A percentile compares a stretch with the other conserved stretches of the same genome.
Evolutionary conservation across 371 early-diverging fungal genomes (phyloP).

Genomic region (Mucor racemosus): DNA sequence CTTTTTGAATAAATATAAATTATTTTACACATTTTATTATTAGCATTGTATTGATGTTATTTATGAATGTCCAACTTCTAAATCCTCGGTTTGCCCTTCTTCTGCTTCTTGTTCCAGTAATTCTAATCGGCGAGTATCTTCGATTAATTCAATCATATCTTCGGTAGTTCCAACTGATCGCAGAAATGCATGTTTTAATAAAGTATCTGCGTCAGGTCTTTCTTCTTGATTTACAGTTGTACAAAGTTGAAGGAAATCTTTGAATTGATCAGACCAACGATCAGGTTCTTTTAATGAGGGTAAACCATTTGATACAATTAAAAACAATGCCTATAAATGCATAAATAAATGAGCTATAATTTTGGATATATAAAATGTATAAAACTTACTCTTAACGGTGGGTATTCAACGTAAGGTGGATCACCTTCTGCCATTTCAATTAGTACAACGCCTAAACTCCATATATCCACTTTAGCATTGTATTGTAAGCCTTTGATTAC

Average conservation of each 20-base stretch:
- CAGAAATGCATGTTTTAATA: conserved; percentile 51
- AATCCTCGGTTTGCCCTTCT: conserved; percentile 26
- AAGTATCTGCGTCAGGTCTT: conserved; percentile 50
- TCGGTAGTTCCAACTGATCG: conserved; percentile 34
- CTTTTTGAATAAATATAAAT: conserved; percentile 4
- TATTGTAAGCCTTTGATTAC: conserved; percentile 81
- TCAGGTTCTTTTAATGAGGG: conserved; percentile 60
- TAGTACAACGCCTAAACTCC: conserved; percentile 85
- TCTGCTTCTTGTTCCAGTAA: conserved; percentile 33
- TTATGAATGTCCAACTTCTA: conserved; percentile 23
- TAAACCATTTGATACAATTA: conserved; percentile 67
- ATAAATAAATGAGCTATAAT: too few relatives aligned
- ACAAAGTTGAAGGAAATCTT: conserved; percentile 58
- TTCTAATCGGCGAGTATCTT: conserved; percentile 38
- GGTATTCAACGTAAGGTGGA: conserved; percentile 75
- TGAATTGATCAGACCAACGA: conserved; percentile 55
- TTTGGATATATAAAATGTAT: too few relatives aligned
- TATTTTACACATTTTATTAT: conserved; percentile 5
- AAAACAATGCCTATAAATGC: conserved; percentile 60
- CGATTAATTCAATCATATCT: conserved; percentile 37
- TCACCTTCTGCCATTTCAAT: conserved; percentile 86
- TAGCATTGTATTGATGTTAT: neutral
- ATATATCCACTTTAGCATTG: conserved; percentile 84
- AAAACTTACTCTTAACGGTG: conserved; percentile 60
- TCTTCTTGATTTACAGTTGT: conserved; percentile 50